A percentile compares a stretch with the other conserved stretches of the same genome.
Evolutionary conservation across 2,329 filamentous ascomycete genomes (phyloP).

Genomic region (Phialemoniopsis sp.): DNA sequence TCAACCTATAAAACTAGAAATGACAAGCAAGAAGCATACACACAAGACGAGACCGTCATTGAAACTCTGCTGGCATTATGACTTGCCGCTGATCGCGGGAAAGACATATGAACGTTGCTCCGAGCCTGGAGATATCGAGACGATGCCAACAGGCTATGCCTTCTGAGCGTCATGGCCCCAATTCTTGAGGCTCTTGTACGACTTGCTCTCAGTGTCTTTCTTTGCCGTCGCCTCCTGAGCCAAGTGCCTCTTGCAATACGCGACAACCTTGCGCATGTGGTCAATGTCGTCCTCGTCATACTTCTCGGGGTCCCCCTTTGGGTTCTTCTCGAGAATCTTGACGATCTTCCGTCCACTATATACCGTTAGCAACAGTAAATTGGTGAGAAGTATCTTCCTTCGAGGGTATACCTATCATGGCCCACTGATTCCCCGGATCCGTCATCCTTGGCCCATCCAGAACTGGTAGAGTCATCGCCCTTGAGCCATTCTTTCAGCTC

Average conservation of each 20-base stretch:
- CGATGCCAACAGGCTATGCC: no score
- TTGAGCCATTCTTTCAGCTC: constrained; percentile 61
- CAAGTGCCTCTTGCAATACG: constrained; percentile 63
- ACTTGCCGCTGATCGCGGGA: no score
- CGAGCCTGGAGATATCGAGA: no score
- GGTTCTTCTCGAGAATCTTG: constrained; percentile 58
- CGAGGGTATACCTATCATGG: constrained; percentile 35
- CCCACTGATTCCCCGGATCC: constrained; percentile 58
- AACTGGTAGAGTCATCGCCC: constrained; percentile 49
- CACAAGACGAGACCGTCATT: no score
- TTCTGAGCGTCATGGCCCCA: constrained; percentile 55
- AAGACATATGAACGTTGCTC: no score
- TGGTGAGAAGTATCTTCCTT: no score
- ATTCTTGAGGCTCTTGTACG: constrained; percentile 56
- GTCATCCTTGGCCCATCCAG: constrained; percentile 57
- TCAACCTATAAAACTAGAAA: no score
- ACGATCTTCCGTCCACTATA: constrained; percentile 58
- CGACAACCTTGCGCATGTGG: constrained; percentile 60
- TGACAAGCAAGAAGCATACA: no score
- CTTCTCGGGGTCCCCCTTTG: constrained; percentile 47
- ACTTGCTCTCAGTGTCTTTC: constrained; percentile 46
- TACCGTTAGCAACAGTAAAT: no score
- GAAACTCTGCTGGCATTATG: no score
- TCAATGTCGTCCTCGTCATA: constrained; percentile 52
- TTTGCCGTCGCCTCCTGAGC: constrained; percentile 60